Percentiles rank a stretch among this genome's conserved stretches.
phyloP scores from a whole-genome alignment of 1,284 basidiomycete species.

The Ustilago sp. region DNA sequence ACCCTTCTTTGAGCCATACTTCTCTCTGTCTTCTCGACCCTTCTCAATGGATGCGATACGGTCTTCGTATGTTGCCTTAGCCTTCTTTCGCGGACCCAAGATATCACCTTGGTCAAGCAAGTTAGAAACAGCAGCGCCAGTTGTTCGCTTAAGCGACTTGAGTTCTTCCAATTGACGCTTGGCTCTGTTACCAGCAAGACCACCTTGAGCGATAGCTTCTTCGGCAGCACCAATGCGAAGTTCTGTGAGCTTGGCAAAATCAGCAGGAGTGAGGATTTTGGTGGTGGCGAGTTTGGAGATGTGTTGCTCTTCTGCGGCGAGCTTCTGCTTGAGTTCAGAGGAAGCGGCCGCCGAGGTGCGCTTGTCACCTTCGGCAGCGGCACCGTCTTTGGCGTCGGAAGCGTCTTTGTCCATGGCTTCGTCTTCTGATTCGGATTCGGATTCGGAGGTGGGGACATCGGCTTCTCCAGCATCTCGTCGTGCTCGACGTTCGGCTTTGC shows the following conservation, averaged over 20 bases:
- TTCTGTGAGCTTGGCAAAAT: slow-evolving; percentile 93
- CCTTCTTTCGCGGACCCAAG: slow-evolving; percentile 91
- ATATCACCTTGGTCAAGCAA: slow-evolving; percentile 73
- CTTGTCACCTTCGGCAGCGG: slow-evolving; percentile 3
- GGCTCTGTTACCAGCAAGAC: slow-evolving; percentile 52
- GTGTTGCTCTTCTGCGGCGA: slow-evolving; percentile 32
- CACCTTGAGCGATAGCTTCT: slow-evolving; percentile 72
- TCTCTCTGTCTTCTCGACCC: slow-evolving; percentile 94
- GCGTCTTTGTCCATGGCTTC: slow-evolving; percentile 72
- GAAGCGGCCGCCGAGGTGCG: slow-evolving; percentile 20
- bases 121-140: slow-evolving; percentile 61
- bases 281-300: slow-evolving; percentile 75
- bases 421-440: slow-evolving; percentile 57
- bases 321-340: slow-evolving; percentile 14
- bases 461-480: slow-evolving; percentile 60
- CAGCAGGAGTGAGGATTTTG: slow-evolving; percentile 96
- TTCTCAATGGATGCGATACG: slow-evolving; percentile 90
- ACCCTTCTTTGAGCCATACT: slow-evolving; percentile 77
- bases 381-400: slow-evolving; percentile 68
- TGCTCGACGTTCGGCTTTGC: slow-evolving; percentile 66
- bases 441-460: slow-evolving; percentile 62
- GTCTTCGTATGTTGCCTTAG: slow-evolving; percentile 93
- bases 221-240: slow-evolving; percentile 83
- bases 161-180: slow-evolving; percentile 74
- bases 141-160: slow-evolving; percentile 74